Base-by-base conservation (phyloP, 2,329 filamentous ascomycete species). In the Talaromyces atroroseus region DNA sequence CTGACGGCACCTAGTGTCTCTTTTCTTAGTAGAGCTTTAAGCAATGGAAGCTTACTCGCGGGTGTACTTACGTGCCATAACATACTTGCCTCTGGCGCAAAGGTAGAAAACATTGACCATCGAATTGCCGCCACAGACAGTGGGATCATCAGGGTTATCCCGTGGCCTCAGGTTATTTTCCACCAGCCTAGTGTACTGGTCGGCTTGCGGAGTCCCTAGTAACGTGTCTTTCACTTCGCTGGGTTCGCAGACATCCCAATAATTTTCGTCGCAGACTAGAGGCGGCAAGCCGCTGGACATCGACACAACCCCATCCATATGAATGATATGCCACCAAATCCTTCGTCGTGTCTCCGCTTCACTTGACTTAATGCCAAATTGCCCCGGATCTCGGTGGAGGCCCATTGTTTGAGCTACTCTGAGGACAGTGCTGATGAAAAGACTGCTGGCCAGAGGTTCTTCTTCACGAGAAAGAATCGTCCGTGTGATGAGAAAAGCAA, bases 321-420 rank as follows among this genome's bases (percentile, higher is more conserved):
- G 74, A 24, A 78, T 72, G 36, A 78, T 76, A 58, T 78, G 76
- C 74, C 75, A 78, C 76, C 76, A 78, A 50, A 78, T 64, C 16
- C 76, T 68, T 50, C 76, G 70, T 24, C 76, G 68, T 44, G 73
- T 69, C 60, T 78, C 76, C 3, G 76, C 75, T 60, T 77, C 74
- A 34, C 70, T 71, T 3, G 74, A 65, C 11, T 69, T 65, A 49
- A 79, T 73, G 5, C 74, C 74, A 59, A 78, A 79, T 21, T 77
- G 72, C 0, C 74, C 74, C 2, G 76, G 76, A 55, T 80, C 78
- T 18, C 76, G 72, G 63, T 78, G 76, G 4, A 78, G 64, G 14
- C 76, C 76, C 70, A 78, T 76, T 8, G 73, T 76, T 59, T 78
- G 76, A 0, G 76, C 76, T 5, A 78, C 75, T 54, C 76, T 66